Percentiles rank a stretch among this genome's conserved stretches.
Evolutionary conservation across 169 alveolate genomes (phyloP).

Genomic region (Cryptosporidium ubiquitum): DNA sequence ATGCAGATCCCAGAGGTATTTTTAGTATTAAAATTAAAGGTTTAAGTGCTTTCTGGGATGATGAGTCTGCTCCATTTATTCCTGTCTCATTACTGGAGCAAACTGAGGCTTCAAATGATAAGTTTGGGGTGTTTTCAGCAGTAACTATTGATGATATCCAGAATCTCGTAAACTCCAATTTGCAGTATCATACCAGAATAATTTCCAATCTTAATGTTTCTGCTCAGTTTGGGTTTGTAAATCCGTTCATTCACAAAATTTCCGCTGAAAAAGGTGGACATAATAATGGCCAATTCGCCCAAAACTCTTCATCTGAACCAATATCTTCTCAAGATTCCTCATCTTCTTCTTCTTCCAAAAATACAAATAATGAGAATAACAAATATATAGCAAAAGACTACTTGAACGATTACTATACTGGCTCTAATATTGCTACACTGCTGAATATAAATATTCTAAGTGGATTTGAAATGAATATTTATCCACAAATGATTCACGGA

Average conservation of each 20-base stretch:
- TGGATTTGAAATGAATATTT: slow-evolving; percentile 48
- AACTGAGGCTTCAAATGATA: slow-evolving; percentile 51
- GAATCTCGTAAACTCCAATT: slow-evolving; percentile 43
- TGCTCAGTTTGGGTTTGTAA: slow-evolving; percentile 68
- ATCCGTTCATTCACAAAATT: slow-evolving; percentile 21
- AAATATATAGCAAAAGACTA: neutral
- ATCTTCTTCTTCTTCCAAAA: neutral
- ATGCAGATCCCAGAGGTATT: slow-evolving; percentile 52
- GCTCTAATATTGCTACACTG: slow-evolving; percentile 51
- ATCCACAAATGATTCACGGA: slow-evolving; percentile 71
- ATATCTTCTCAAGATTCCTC: neutral
- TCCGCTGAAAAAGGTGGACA: neutral
- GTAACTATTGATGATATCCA: slow-evolving; percentile 69
- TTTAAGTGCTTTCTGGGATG: slow-evolving; percentile 59
- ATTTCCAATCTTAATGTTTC: slow-evolving; percentile 52
- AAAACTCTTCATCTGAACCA: neutral
- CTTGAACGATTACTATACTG: slow-evolving; percentile 19
- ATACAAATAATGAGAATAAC: neutral
- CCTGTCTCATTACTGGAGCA: slow-evolving; percentile 66
- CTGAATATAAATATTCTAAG: slow-evolving; percentile 43
- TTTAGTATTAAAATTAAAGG: slow-evolving; percentile 45
- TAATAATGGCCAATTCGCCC: neutral
- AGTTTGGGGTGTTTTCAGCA: slow-evolving; percentile 70
- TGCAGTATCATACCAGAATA: slow-evolving; percentile 37
- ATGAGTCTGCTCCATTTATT: slow-evolving; percentile 72